Base-by-base conservation (phyloP, 2,329 filamentous ascomycete genomes). In the Colletotrichum tropicicola region DNA sequence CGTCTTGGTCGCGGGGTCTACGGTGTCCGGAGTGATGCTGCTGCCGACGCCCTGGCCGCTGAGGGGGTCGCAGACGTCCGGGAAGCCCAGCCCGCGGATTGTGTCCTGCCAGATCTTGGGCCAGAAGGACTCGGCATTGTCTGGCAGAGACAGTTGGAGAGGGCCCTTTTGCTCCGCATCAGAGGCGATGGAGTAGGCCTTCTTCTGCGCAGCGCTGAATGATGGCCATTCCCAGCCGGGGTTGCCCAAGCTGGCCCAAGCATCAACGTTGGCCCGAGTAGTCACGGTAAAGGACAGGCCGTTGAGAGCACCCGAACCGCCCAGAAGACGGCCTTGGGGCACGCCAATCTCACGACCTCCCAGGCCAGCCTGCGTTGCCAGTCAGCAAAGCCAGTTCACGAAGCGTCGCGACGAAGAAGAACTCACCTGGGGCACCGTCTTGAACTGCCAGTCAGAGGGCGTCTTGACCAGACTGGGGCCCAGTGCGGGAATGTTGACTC, bases 261-360 rank as follows among this genome's bases (percentile, higher is more conserved):
- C 69, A 41, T 74, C 72, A 21, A 75, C 60, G 27, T 66, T 69
- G 17, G 63, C 58, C 21, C 68, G 64, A 3, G 72, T 66, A 4
- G 68, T 68, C 6, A 68, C 51, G 4, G 66, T 67, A 30, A 74
- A 74, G 39, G 68, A 60, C 13, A 69, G 68, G 41, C 68, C 68
- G 47, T 76, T 76, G 52, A 76, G 59, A 3, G 70, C 72, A 45
- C 73, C 74, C 2, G 70, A 73, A n/a, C 73, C 73, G 6, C 73
- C 73, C 1, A 73, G 67, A 5, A 68, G 30, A 8, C 64, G 60
- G 17, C 70, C 72, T 28, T 73, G 70, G 9, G 69, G 63, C 7
- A 71, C 65, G 10, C 32, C 54, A 35, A 73, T 67, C 32, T 67
- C 45, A 30, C 69, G 65, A 9, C 67, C 65, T 12, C 67, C 59